A percentile compares a stretch with the other conserved stretches of the same genome.
phyloP scores from a whole-genome alignment of 805 yeast species.

The Candida silvatica region DNA sequence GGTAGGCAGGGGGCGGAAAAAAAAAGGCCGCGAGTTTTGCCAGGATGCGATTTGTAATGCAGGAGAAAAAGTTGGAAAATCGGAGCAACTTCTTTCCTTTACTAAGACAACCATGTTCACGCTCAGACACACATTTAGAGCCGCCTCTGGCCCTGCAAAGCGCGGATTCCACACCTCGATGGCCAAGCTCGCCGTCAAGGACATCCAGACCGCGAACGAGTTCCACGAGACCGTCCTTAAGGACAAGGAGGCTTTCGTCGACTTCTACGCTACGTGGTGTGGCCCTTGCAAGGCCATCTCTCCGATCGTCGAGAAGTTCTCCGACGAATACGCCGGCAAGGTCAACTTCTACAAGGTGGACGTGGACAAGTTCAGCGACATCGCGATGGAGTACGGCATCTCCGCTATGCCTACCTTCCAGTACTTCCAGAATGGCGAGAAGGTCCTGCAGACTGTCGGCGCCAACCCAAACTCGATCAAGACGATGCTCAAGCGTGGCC shows the following conservation, averaged over 20 bases:
- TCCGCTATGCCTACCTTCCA: slow-evolving; percentile 75
- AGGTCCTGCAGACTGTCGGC: slow-evolving; percentile 53
- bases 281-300: slow-evolving; percentile 73
- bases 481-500: slow-evolving; percentile 21
- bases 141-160: background rate
- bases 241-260: slow-evolving; percentile 43
- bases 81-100: too few species aligned
- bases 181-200: slow-evolving; percentile 18
- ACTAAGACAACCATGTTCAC: too few species aligned
- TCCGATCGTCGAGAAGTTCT: slow-evolving; percentile 40
- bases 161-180: slow-evolving; percentile 5
- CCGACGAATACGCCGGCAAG: slow-evolving; percentile 32
- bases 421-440: slow-evolving; percentile 51
- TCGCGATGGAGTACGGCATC: slow-evolving; percentile 53
- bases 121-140: too few species aligned
- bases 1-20: too few species aligned
- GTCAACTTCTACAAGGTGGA: slow-evolving; percentile 64
- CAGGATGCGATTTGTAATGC: too few species aligned
- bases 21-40: too few species aligned
- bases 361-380: slow-evolving; percentile 53
- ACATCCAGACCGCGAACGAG: slow-evolving; percentile 25
- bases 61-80: too few species aligned
- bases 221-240: slow-evolving; percentile 27
- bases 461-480: slow-evolving; percentile 40
- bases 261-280: slow-evolving; percentile 70